Percentiles rank a stretch among this genome's conserved stretches.
These are phyloP conservation scores for Scolecobasidium constrictum DNA, from an alignment of 2,329 filamentous ascomycete species.

Conservation along the genomic window DNA sequence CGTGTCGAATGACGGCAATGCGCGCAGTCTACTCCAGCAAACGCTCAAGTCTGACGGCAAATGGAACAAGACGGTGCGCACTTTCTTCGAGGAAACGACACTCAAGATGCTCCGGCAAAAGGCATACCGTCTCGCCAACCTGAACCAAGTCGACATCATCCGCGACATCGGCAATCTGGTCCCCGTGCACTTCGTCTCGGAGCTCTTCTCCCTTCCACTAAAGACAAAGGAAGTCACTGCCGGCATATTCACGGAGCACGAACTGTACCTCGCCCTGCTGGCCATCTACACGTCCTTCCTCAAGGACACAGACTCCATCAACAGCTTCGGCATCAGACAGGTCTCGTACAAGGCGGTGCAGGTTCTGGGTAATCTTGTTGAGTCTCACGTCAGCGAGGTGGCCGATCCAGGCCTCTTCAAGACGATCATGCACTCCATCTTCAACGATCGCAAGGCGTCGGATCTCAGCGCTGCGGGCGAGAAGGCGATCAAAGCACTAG, in stretches of 20 bases:
- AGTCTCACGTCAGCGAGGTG: slow-evolving; percentile 53
- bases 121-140: slow-evolving; percentile 50
- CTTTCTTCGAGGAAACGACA: slow-evolving; percentile 55
- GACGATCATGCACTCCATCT: slow-evolving; percentile 33
- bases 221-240: slow-evolving; percentile 40
- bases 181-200: slow-evolving; percentile 44
- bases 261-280: slow-evolving; percentile 50
- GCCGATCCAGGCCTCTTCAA: slow-evolving; percentile 37
- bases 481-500: slow-evolving; percentile 52
- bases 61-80: slow-evolving; percentile 52
- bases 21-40: slow-evolving; percentile 30
- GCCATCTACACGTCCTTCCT: slow-evolving; percentile 57
- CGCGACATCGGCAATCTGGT: slow-evolving; percentile 45
- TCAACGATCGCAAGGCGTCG: slow-evolving; percentile 39
- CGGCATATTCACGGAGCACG: slow-evolving; percentile 45
- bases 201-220: slow-evolving; percentile 43
- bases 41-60: slow-evolving; percentile 47
- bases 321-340: slow-evolving; percentile 53
- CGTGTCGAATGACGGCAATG: slow-evolving; percentile 24
- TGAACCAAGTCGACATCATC: slow-evolving; percentile 59
- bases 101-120: slow-evolving; percentile 53
- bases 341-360: slow-evolving; percentile 45
- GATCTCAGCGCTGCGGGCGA: slow-evolving; percentile 53
- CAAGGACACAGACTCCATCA: slow-evolving; percentile 54
- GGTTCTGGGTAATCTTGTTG: slow-evolving; percentile 50